Evolutionary conservation across 1,284 basidiomycete species (phyloP).

Genomic region (Lentinula novae-zelandiae): DNA sequence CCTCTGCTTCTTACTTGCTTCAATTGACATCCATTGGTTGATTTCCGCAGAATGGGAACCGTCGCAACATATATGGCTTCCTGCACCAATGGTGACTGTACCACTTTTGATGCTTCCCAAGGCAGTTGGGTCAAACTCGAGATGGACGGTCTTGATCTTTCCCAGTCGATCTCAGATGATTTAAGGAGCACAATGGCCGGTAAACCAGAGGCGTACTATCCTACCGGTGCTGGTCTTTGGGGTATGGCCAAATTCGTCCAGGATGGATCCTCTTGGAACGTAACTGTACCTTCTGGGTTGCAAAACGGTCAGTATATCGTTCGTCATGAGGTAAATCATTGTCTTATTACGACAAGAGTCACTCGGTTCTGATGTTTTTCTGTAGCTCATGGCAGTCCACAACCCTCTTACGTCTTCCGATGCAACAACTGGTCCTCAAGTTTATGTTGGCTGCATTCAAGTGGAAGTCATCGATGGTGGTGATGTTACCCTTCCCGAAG

Average conservation of each 20-base stretch:
- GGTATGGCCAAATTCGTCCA: slow-evolving; percentile 9
- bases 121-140: slow-evolving; percentile 8
- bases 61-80: slow-evolving; percentile 7
- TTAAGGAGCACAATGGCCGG: slow-evolving; percentile 4
- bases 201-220: slow-evolving; percentile 9
- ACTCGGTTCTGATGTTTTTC: not conserved
- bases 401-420: not conserved
- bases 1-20: not conserved
- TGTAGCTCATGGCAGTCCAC: slow-evolving; percentile 9
- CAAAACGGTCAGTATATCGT: slow-evolving; percentile 8
- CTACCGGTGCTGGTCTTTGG: slow-evolving; percentile 4
- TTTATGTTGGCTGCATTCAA: slow-evolving; percentile 11
- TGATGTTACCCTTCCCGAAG: not conserved
- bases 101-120: slow-evolving; percentile 7
- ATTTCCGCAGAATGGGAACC: slow-evolving; percentile 8
- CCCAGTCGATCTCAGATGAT: slow-evolving; percentile 8
- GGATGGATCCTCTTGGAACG: slow-evolving; percentile 6
- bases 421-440: slow-evolving; percentile 4
- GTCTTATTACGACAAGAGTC: no score
- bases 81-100: slow-evolving; percentile 8
- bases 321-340: slow-evolving; percentile 5
- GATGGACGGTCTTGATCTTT: slow-evolving; percentile 3
- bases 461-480: slow-evolving; percentile 8
- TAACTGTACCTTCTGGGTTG: slow-evolving; percentile 2
- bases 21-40: not conserved